Evolutionary conservation across 1,139 yeast species (phyloP).

Genomic region (Geotrichum armillariae): DNA sequence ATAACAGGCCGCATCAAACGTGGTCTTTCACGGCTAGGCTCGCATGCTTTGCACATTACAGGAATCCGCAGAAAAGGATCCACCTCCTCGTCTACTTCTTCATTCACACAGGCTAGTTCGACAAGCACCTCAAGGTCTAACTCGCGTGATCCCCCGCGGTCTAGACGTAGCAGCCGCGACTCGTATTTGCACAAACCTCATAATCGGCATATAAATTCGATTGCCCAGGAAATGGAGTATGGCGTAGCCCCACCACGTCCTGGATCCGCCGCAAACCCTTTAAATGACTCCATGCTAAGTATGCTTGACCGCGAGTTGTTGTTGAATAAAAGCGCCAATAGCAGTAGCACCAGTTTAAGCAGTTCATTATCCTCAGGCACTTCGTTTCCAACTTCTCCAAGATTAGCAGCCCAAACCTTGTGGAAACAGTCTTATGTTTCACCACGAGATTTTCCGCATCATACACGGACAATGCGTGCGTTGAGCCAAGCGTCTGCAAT

Average conservation of each 20-base stretch:
- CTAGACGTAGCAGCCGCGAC: constrained; percentile 3
- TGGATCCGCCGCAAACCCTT: not conserved
- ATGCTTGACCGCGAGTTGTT: constrained; percentile 7
- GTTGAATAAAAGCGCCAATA: not conserved
- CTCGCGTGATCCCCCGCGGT: constrained; percentile 9
- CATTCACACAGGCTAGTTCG: constrained; percentile 18
- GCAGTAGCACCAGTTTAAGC: constrained; percentile 14
- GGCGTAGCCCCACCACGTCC: not conserved
- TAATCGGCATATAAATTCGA: not conserved
- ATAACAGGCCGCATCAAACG: constrained; percentile 61
- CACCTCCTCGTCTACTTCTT: constrained; percentile 19
- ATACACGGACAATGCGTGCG: constrained; percentile 4
- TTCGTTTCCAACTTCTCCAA: not conserved
- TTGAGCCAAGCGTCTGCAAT: constrained; percentile 8
- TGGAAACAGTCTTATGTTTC: not conserved
- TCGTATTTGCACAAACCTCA: not conserved
- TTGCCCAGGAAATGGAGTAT: not conserved
- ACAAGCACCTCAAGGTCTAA: constrained; percentile 12
- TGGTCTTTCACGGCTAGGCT: constrained; percentile 45
- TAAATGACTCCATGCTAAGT: not conserved
- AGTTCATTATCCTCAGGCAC: constrained; percentile 5
- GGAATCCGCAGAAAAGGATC: constrained; percentile 34
- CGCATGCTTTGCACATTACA: constrained; percentile 49
- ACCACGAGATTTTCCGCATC: not conserved
- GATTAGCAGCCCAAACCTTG: not conserved